phyloP scores from a whole-genome alignment of 1,139 yeast genomes.

The Candida pseudoviswanathii region DNA sequence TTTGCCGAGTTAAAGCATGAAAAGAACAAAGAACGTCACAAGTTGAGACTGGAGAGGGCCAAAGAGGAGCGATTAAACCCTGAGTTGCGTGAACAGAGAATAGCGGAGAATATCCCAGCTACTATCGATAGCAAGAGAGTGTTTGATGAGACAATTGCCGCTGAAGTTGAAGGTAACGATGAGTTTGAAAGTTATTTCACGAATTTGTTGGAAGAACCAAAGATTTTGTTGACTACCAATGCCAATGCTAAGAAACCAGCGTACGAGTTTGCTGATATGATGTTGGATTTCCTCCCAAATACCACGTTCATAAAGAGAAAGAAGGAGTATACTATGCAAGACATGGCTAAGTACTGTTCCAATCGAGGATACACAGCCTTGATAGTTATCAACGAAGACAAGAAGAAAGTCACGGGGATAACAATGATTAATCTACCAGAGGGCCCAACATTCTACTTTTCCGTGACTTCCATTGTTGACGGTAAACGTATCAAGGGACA shows the following conservation, averaged over 20 bases:
- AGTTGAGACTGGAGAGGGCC: conserved; percentile 73
- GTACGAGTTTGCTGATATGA: conserved; percentile 84
- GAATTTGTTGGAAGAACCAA: conserved; percentile 64
- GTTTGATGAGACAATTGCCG: conserved; percentile 82
- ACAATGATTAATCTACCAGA: conserved; percentile 91
- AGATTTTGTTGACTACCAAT: conserved; percentile 85
- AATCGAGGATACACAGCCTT: conserved; percentile 87
- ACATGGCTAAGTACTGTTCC: conserved; percentile 79
- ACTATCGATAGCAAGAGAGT: conserved; percentile 90
- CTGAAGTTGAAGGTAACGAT: conserved; percentile 80
- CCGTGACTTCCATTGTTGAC: conserved; percentile 75
- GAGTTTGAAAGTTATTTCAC: conserved; percentile 69
- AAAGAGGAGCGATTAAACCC: conserved; percentile 85
- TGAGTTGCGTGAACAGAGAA: conserved; percentile 74
- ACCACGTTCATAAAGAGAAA: conserved; percentile 86
- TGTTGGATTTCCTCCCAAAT: conserved; percentile 84
- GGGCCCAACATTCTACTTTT: conserved; percentile 94
- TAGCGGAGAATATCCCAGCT: conserved; percentile 77
- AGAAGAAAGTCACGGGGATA: conserved; percentile 86
- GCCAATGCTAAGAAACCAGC: conserved; percentile 85
- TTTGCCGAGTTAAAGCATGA: conserved; percentile 75
- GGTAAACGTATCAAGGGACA: conserved; percentile 82
- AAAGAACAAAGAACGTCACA: conserved; percentile 75
- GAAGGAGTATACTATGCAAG: conserved; percentile 78
- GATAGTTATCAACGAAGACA: conserved; percentile 89